These are phyloP conservation scores for California macrophylla DNA, from an alignment of 441 rosid genomes.

Conservation along the genomic window DNA sequence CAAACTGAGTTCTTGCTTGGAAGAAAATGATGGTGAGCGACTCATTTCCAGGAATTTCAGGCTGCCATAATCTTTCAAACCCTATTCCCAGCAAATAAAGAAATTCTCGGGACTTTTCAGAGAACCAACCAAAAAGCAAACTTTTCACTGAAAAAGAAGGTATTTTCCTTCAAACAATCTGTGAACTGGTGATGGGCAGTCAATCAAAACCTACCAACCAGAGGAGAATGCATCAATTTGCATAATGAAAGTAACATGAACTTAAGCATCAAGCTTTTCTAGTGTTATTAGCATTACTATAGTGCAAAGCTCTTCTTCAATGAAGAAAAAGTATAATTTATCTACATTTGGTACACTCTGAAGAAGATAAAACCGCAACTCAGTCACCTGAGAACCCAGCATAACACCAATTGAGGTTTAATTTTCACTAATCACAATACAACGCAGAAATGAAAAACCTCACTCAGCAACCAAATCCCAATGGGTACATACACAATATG, in stretches of 20 bases:
- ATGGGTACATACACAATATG: not conserved
- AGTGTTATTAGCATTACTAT: not conserved
- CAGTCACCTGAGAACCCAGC: not conserved
- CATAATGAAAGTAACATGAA: not conserved
- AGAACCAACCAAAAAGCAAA: not conserved
- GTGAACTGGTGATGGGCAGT: not conserved
- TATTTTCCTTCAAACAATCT: not conserved
- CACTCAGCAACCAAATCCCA: not conserved
- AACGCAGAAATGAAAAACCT: not conserved
- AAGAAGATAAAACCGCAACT: not conserved
- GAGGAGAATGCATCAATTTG: not conserved
- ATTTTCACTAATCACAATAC: not conserved
- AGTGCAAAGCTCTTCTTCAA: not conserved
- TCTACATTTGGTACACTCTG: not conserved
- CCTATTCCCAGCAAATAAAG: not conserved
- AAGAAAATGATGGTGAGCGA: conserved; percentile 78
- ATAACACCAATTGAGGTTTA: not conserved
- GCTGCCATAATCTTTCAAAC: not conserved
- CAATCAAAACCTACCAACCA: not conserved
- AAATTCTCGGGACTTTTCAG: not conserved
- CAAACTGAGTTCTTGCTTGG: conserved; percentile 51
- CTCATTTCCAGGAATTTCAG: conserved; percentile 45
- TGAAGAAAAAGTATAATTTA: too few relatives aligned
- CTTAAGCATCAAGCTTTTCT: not conserved
- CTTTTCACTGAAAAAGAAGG: not conserved